Percentiles rank a stretch among this genome's conserved stretches.
phyloP scores from a whole-genome alignment of 2,329 filamentous ascomycete species.

The Madurella fahalii region DNA sequence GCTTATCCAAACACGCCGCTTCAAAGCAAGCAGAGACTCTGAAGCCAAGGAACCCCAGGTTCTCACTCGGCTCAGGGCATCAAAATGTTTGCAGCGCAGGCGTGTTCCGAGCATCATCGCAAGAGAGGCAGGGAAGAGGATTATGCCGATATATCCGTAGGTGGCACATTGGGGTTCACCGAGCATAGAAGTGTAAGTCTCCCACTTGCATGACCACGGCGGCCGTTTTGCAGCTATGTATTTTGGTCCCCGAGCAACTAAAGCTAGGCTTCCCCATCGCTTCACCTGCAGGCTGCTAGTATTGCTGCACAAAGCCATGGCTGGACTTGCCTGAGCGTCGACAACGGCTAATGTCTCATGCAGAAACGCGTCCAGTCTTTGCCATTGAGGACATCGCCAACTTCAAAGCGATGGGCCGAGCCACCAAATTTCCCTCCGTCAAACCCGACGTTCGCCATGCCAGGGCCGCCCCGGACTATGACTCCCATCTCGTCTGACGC shows the following conservation, averaged over 20 bases:
- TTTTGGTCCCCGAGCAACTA: neutral
- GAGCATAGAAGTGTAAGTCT: constrained; percentile 48
- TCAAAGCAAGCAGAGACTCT: neutral
- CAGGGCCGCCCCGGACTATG: constrained; percentile 10
- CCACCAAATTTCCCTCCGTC: constrained; percentile 18
- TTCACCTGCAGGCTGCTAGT: no score
- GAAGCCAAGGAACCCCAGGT: neutral
- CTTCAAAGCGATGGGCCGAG: constrained; percentile 22
- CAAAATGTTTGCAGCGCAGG: constrained; percentile 38
- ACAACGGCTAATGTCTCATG: constrained; percentile 34
- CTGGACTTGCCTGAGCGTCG: neutral
- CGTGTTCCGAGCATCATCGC: constrained; percentile 36
- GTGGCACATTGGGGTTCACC: constrained; percentile 39
- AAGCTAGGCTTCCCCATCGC: neutral
- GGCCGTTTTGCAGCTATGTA: constrained; percentile 16
- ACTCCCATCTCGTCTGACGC: constrained; percentile 28
- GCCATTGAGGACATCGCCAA: constrained; percentile 24
- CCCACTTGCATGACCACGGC: neutral
- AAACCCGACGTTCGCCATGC: constrained; percentile 12
- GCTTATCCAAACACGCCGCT: no score
- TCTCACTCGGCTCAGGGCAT: neutral
- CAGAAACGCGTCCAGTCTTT: constrained; percentile 32
- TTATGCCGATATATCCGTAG: constrained; percentile 35
- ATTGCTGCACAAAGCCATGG: neutral
- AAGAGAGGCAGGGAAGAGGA: constrained; percentile 48